Conservation (phyloP, 257 asterid genomes). For the Ocimum tenuiflorum region DNA sequence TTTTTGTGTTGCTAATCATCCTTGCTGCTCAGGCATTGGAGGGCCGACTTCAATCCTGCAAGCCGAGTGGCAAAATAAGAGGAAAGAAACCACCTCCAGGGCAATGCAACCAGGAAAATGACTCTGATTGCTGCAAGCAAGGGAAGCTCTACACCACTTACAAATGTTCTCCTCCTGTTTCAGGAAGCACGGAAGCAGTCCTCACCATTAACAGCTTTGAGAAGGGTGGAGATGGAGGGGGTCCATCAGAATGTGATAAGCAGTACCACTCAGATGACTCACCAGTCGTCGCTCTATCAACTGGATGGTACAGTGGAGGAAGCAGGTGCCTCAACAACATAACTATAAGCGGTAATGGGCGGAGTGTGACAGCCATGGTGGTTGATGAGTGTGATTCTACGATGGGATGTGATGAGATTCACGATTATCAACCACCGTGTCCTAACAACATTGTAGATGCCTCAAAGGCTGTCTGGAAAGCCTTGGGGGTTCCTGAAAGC, state of each 20-base stretch:
- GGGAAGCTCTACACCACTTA: constrained; percentile 30
- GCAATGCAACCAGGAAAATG: constrained; percentile 32
- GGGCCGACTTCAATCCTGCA: constrained; percentile 23
- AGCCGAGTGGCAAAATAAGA: constrained; percentile 29
- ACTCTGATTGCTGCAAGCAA: constrained; percentile 28
- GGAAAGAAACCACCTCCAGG: constrained; percentile 38
- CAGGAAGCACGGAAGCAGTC: constrained; percentile 28
- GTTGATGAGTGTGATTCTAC: constrained; percentile 47
- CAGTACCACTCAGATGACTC: constrained; percentile 35
- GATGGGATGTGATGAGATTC: constrained; percentile 37
- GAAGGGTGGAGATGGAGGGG: constrained; percentile 41
- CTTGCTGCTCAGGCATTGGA: neutral
- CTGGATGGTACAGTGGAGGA: constrained; percentile 37
- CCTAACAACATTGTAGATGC: constrained; percentile 41
- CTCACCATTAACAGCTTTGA: constrained; percentile 36
- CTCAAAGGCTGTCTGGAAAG: constrained; percentile 39
- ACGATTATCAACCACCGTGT: constrained; percentile 45
- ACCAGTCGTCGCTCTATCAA: constrained; percentile 37
- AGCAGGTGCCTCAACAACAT: constrained; percentile 29
- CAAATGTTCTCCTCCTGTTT: constrained; percentile 31
- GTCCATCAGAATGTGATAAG: constrained; percentile 32
- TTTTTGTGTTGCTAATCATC: constrained; percentile 15
- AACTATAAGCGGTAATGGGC: constrained; percentile 25
- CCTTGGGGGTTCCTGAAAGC: constrained; percentile 23
- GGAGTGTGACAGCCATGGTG: constrained; percentile 33